Conservation (phyloP, 148 eudicot genomes). For the Spergularia bocconei region DNA sequence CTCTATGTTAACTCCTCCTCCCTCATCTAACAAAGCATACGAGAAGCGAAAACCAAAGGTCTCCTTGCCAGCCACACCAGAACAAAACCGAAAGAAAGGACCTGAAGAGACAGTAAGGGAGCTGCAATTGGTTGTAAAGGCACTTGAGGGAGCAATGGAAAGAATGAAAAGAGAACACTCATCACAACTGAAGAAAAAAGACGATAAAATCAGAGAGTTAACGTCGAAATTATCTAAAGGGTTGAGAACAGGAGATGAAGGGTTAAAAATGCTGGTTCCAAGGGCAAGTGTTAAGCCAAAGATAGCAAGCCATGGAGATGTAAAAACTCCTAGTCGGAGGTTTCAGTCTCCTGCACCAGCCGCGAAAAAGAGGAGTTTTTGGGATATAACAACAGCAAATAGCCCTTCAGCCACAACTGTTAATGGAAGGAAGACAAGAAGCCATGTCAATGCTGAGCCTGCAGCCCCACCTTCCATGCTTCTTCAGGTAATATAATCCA, state of each 20-base stretch:
- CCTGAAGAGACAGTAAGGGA: conserved; percentile 53
- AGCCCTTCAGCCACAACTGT: conserved; percentile 63
- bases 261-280: conserved; percentile 40
- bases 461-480: conserved; percentile 71
- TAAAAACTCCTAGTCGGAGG: conserved; percentile 54
- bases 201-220: conserved; percentile 54
- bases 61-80: conserved; percentile 50
- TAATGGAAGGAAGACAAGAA: conserved; percentile 74
- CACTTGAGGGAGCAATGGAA: conserved; percentile 55
- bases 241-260: conserved; percentile 29
- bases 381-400: conserved; percentile 89
- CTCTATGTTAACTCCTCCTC: conserved; percentile 45
- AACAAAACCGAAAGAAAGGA: conserved; percentile 45
- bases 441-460: conserved; percentile 48
- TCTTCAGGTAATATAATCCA: conserved; percentile 59
- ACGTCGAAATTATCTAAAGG: conserved; percentile 33
- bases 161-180: conserved; percentile 67
- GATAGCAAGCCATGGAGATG: conserved; percentile 40
- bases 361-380: conserved; percentile 73
- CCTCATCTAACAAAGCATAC: conserved; percentile 39
- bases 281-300: conserved; percentile 56
- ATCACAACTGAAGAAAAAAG: conserved; percentile 59
- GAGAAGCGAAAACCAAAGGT: conserved; percentile 42
- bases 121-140: conserved; percentile 50
- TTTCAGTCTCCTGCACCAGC: conserved; percentile 65